These are phyloP conservation scores for Coemansia sp. DNA, from an alignment of 192 early-diverging fungal species.

Conservation along the genomic window DNA sequence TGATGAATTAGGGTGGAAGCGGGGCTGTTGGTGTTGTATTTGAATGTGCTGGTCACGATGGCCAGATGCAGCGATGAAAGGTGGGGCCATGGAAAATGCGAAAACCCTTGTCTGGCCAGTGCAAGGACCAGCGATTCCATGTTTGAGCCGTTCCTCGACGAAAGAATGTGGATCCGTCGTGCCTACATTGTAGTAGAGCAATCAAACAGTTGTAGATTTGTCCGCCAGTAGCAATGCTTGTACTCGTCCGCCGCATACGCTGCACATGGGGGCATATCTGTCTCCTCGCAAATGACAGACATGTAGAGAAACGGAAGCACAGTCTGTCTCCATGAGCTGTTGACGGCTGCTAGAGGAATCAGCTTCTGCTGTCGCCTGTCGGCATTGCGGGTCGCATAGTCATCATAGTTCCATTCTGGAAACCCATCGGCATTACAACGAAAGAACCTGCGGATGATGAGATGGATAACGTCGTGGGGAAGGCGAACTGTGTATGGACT, in stretches of 20 bases:
- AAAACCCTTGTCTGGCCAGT: not conserved
- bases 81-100: not conserved
- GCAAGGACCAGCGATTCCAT: not conserved
- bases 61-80: slow-evolving; percentile 2
- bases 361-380: not conserved
- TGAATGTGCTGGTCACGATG: not conserved
- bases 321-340: slow-evolving; percentile 14
- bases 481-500: not conserved
- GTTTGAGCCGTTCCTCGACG: slow-evolving; percentile 4
- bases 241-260: not conserved
- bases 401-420: not conserved
- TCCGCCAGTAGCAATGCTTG: slow-evolving; percentile 3
- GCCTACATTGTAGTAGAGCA: not conserved
- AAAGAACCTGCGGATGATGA: slow-evolving; percentile 9
- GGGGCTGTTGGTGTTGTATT: not conserved
- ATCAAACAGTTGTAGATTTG: not conserved
- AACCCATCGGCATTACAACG: slow-evolving; percentile 2
- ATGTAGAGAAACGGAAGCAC: slow-evolving; percentile 13
- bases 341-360: not conserved
- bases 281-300: slow-evolving; percentile 16
- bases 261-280: not conserved
- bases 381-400: not conserved
- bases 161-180: not conserved
- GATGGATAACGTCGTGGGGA: slow-evolving; percentile 9
- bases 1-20: not conserved